Base-by-base conservation (phyloP, 2,329 filamentous ascomycete species). In the Arthrobotrys entomopaga region DNA sequence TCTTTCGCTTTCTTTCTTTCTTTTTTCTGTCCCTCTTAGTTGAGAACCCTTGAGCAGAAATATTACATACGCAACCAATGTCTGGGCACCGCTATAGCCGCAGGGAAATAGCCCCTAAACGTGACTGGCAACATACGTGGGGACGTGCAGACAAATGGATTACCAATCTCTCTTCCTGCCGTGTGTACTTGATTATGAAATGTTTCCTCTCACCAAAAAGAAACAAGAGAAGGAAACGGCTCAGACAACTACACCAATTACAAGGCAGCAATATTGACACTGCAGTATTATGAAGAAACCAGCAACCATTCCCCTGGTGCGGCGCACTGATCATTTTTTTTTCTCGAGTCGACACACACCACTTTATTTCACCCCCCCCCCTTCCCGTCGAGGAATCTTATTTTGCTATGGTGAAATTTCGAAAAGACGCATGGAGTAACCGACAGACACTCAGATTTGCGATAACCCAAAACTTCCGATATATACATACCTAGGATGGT, bases 291-390 rank as follows among this genome's bases (percentile, higher is more conserved):
- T 6, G 29, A 34, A 8, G 19, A 26, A 20, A 53, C 20, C 60
- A 52, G 3, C 61, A 50, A 40, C 61, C 50, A 54, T 65, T 58
- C 58, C 54, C 57, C 70, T 64, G 29, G 70, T 40, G 58, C 48
- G 49, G 24, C 50, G 70, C 70, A 74, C 70, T 67, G 70, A 67
- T 67, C 34, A 57, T n/a, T n/a, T n/a, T n/a, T n/a, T n/a, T n/a
- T n/a, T n/a, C 56, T 65, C 16, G 13, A n/a, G 8, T n/a, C 16
- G 42, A 46, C 16, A n/a, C 16, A 5, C 42, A n/a, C 42, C 42
- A 15, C 42, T 16, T n/a, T 50, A 5, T 50, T 22, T 50, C 57
- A 54, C 60, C 67, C 65, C 53, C 50, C 57, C 50, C 42, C 40
- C 29, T 20, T n/a, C 19, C 29, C 42, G 54, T 26, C 54, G 16